Base-by-base conservation (phyloP, 2,329 filamentous ascomycete genomes). In the Penicillium sp. region DNA sequence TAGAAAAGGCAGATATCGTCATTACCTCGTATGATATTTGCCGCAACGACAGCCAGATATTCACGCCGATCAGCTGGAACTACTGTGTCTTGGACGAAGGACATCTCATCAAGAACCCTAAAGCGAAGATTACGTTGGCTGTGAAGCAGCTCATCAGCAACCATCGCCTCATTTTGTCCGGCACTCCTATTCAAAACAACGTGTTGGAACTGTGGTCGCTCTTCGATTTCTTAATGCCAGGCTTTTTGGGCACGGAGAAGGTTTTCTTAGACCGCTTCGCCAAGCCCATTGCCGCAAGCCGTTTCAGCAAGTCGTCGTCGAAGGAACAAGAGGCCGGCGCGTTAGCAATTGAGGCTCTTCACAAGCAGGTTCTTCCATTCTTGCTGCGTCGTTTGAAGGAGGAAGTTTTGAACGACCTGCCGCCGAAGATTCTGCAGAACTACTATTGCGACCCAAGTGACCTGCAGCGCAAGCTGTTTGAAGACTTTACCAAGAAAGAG, bases 401-500 rank as follows among this genome's bases (percentile, higher is more conserved):
- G 75, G 94, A 99, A 72, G 94, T 99, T 18, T 80, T 99, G 59
- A 90, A 99, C 64, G 94, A 99, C 66, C 79, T 99, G 8, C 94
- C 94, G 2, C 94, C 94, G 7, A 99, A 99, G 84, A 99, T 99
- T 66, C 78, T 99, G 52, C 94, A 99, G 71, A 99, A 99, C 73
- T 99, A 99, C 77, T 99, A 99, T 76, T 99, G 94, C 72, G 94
- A 99, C 68, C 86, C 96, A 18, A 96, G 91, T 66, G 94, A 99
- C 56, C 78, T 99, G 52, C 94, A 99, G 72, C 89, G 88, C 77
- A 95, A 90, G 71, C 83, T 99, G 0, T 99, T 99, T 66, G 94
- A 97, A 46, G 93, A 97, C 69, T 99, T 99, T 71, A 89, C 87
- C 21, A 95, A 89, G 81, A 95, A 91, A 64, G 93, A 99, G 71